phyloP scores from a whole-genome alignment of 2,329 filamentous ascomycete species.

The Plenodomus biglobosus region DNA sequence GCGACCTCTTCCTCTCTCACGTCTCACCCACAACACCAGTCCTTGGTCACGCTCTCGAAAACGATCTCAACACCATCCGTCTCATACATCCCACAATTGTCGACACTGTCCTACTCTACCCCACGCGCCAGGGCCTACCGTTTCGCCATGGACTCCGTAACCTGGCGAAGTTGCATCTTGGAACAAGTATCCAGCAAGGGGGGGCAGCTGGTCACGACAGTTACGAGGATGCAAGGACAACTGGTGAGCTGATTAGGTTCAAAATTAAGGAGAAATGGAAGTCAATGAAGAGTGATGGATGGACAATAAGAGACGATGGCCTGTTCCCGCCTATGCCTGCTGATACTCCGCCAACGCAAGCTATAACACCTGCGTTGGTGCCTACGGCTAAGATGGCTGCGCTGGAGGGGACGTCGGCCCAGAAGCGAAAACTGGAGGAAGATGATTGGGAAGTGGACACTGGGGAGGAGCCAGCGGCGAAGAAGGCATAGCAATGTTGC shows the following conservation, averaged over 20 bases:
- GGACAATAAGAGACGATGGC: conserved; percentile 50
- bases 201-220: conserved; percentile 77
- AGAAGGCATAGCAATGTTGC: conserved; percentile 2
- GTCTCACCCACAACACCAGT: conserved; percentile 77
- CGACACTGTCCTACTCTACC: conserved; percentile 83
- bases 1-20: conserved; percentile 73
- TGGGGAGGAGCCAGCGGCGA: conserved; percentile 2
- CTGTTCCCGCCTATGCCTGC: conserved; percentile 35
- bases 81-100: conserved; percentile 83
- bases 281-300: conserved; percentile 66
- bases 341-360: conserved; percentile 18
- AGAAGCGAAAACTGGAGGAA: conserved; percentile 27
- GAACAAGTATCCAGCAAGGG: conserved; percentile 76
- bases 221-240: conserved; percentile 84
- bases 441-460: background rate
- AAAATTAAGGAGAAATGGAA: conserved; percentile 73
- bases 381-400: conserved; percentile 10
- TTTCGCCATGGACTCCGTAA: conserved; percentile 74
- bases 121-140: conserved; percentile 75
- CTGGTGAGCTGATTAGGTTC: conserved; percentile 78
- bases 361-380: conserved; percentile 19
- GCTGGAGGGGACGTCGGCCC: conserved; percentile 9
- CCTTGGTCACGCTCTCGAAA: conserved; percentile 92
- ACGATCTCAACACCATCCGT: conserved; percentile 84
- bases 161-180: conserved; percentile 70